Evolutionary conservation across 1,284 basidiomycete species (phyloP), one percentile per base, ranked within the genome.

Genomic region (Nidula niveotomentosa): DNA sequence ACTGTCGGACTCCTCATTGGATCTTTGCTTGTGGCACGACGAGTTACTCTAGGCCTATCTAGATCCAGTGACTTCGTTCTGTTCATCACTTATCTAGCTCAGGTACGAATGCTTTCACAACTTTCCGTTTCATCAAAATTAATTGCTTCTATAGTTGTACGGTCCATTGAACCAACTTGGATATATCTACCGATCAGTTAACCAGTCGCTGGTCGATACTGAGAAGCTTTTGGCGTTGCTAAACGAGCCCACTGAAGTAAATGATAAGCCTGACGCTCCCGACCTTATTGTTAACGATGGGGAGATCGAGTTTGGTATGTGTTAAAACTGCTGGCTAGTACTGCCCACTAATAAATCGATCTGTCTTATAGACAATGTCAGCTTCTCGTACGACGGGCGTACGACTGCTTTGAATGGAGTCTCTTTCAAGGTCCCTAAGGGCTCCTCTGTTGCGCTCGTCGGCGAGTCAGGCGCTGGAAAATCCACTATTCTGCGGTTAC

Each of bases 361-460:
- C 18, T 13, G 45, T 51, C 36, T 7, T 33, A 8, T 59, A 92
- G 90, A 91, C 12, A 85, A 92, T 57, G 91, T 93, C 58, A 82
- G 71, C 62, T 93, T 94, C 72, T 88, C 88, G 7, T 96, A 96
- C 71, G 93, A 96, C 62, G 84, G 81, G 18, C 84, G 84, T 53
- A 80, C 78, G 36, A 82, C 81, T 45, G 93, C 91, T 0, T 78
- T 96, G 34, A 81, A 85, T 56, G 84, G 84, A 18, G 79, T 97
- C 49, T 92, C 88, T 7, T 96, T 96, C 79, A 89, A 84, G 63
- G 86, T 94, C 34, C 91, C 87, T 3, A 91, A 86, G 65, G 89
- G 87, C 12, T 84, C 84, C 5, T 87, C 89, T 9, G 91, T 94
- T 9, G 93, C 93, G 0, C 79, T 95, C 30, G 91, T 95, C 12